Conservation (phyloP, 148 eudicot species). For the Chenopodium berlandieri region DNA sequence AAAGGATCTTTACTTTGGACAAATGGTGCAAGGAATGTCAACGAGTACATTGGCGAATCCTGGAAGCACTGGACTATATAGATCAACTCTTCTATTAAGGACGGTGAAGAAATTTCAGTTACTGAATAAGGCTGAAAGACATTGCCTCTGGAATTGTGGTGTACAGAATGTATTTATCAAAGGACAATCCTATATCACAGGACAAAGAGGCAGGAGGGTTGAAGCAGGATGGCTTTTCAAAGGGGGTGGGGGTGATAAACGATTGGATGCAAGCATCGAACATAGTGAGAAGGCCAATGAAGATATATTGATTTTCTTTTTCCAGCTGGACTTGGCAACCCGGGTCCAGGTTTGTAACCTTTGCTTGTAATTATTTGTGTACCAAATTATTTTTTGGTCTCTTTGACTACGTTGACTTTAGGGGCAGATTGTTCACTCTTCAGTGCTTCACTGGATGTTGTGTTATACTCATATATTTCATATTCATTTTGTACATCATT, state of each 20-base stretch:
- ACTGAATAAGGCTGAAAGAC: conserved; percentile 36
- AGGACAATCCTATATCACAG: conserved; percentile 28
- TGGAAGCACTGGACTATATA: conserved; percentile 48
- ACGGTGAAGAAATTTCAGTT: conserved; percentile 31
- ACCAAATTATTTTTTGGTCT: background rate
- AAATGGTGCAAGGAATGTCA: conserved; percentile 49
- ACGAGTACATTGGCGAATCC: conserved; percentile 49
- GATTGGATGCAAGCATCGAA: conserved; percentile 63
- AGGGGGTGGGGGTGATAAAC: conserved; percentile 61
- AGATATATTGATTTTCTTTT: conserved; percentile 87
- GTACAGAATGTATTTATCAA: conserved; percentile 33
- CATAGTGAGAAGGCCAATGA: conserved; percentile 92
- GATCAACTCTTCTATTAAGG: conserved; percentile 36
- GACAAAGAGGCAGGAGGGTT: conserved; percentile 42
- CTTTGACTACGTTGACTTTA: background rate
- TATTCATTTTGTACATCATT: background rate
- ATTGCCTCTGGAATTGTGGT: conserved; percentile 33
- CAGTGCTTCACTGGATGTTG: background rate
- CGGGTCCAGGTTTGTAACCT: conserved; percentile 68
- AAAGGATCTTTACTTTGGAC: conserved; percentile 4
- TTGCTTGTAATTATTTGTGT: background rate
- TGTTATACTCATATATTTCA: background rate
- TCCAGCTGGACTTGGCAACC: conserved; percentile 87
- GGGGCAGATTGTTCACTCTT: background rate
- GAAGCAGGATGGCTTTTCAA: conserved; percentile 81